phyloP scores from a whole-genome alignment of 1,139 yeast genomes.

The Nakaseomyces delphensis region DNA sequence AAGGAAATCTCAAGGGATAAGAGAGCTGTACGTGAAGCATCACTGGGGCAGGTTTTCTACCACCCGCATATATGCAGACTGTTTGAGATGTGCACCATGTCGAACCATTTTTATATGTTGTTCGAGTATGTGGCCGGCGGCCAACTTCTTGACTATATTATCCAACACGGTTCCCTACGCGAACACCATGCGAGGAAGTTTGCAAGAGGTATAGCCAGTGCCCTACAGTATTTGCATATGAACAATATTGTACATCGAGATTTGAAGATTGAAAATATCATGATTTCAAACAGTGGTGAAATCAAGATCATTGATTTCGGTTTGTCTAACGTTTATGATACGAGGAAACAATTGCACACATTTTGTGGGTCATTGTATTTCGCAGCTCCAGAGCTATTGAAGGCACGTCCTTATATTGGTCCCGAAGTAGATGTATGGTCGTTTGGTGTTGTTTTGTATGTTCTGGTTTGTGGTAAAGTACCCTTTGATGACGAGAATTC shows the following conservation, averaged over 20 bases:
- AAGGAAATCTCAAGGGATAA: constrained; percentile 86
- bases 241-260: constrained; percentile 96
- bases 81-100: constrained; percentile 93
- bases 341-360: constrained; percentile 68
- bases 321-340: constrained; percentile 75
- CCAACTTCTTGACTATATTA: constrained; percentile 94
- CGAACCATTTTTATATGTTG: constrained; percentile 92
- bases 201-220: constrained; percentile 93
- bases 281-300: constrained; percentile 90
- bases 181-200: constrained; percentile 92
- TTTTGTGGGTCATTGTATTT: constrained; percentile 96
- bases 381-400: constrained; percentile 94
- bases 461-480: constrained; percentile 91
- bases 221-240: constrained; percentile 85
- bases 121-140: constrained; percentile 98
- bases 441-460: constrained; percentile 91
- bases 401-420: constrained; percentile 87
- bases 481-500: constrained; percentile 97
- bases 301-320: constrained; percentile 96
- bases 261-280: constrained; percentile 88
- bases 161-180: constrained; percentile 89
- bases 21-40: constrained; percentile 90
- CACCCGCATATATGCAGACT: constrained; percentile 91
- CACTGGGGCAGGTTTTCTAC: constrained; percentile 77
- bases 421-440: constrained; percentile 99